phyloP scores from a whole-genome alignment of 2,329 filamentous ascomycete genomes.

The Xylogone sp. region DNA sequence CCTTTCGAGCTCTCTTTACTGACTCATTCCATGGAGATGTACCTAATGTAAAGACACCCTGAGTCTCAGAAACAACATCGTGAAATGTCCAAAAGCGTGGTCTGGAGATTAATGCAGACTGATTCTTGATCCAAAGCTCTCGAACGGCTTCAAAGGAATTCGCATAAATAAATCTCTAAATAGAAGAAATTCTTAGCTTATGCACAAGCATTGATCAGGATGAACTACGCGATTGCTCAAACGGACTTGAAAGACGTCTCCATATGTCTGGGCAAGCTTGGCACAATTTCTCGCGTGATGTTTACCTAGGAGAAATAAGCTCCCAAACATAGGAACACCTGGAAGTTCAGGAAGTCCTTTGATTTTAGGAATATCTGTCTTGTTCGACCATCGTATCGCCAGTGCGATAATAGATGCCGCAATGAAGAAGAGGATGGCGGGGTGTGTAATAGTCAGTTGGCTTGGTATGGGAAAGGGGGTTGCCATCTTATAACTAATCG shows the following conservation, averaged over 20 bases:
- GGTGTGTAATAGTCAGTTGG: neutral
- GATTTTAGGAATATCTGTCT: slow-evolving; percentile 46
- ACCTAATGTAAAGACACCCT: slow-evolving; percentile 52
- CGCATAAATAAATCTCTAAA: slow-evolving; percentile 35
- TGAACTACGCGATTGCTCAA: slow-evolving; percentile 40
- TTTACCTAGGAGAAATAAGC: slow-evolving; percentile 46
- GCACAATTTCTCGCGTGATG: slow-evolving; percentile 50
- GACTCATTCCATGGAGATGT: slow-evolving; percentile 49
- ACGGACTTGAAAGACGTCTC: slow-evolving; percentile 47
- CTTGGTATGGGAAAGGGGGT: no score
- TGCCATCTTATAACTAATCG: neutral
- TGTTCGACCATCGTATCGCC: neutral
- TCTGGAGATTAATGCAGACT: slow-evolving; percentile 46
- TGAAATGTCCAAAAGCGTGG: slow-evolving; percentile 51
- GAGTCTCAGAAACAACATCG: slow-evolving; percentile 45
- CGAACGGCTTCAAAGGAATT: slow-evolving; percentile 50
- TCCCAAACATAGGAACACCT: slow-evolving; percentile 45
- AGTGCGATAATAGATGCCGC: neutral
- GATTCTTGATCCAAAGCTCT: slow-evolving; percentile 45
- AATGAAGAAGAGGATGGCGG: neutral
- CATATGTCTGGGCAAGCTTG: slow-evolving; percentile 43
- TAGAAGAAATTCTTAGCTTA: no score
- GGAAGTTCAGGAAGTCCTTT: slow-evolving; percentile 46
- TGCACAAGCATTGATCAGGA: neutral
- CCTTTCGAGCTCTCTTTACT: slow-evolving; percentile 49